Base-by-base conservation (phyloP, 2,329 filamentous ascomycete species). In the Ascochyta koolunga region DNA sequence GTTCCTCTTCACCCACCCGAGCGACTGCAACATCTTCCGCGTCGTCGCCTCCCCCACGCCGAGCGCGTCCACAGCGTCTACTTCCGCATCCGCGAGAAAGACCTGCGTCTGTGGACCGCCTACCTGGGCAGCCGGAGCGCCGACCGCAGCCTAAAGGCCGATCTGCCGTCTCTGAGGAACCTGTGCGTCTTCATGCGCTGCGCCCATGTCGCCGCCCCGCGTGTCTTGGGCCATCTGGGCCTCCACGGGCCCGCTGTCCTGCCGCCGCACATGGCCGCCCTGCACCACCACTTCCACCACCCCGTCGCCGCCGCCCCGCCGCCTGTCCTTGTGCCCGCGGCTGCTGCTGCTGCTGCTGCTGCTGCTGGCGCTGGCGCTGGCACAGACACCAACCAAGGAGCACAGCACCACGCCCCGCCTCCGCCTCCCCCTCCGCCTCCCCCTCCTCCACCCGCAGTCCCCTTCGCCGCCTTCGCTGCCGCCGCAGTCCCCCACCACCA, bases 1-100 rank as follows among this genome's bases (percentile, higher is more conserved):
- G 41, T 73, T 76, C 50, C 60, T 72, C 46, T 76, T 76, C 64
- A 67, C 64, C 4, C 73, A 76, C 45, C 74, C 74, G 6, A 72
- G 67, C 43, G 74, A 76, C 51, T 73, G 69, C 59, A 76, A 72
- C 62, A 70, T 76, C 57, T 76, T 76, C 59, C 67, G 72, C 55
- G 63, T 75, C 38, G 59, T 74, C 21, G 51, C 70, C 13, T 68
- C 70, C 64, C 64, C 6, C 64, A 61, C 36, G 67, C 70, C 4
- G 49, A 58, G 16, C 54, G 59, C 40, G 69, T 76, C 11, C 61
- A 61, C 24, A 65, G 60, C 9, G 67, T 75, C 4, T 71, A 68
- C 52, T 66, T 76, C 25, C 69, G 71, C 25, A 70, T 76, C 38
- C 67, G 68, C 33, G 72, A 76, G 37, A 68, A 68, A 31, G 74